Evolutionary conservation across 495 filamentous ascomycete genomes (phyloP), one percentile per base, ranked within the genome.

Genomic region (Xylaria intraflava): DNA sequence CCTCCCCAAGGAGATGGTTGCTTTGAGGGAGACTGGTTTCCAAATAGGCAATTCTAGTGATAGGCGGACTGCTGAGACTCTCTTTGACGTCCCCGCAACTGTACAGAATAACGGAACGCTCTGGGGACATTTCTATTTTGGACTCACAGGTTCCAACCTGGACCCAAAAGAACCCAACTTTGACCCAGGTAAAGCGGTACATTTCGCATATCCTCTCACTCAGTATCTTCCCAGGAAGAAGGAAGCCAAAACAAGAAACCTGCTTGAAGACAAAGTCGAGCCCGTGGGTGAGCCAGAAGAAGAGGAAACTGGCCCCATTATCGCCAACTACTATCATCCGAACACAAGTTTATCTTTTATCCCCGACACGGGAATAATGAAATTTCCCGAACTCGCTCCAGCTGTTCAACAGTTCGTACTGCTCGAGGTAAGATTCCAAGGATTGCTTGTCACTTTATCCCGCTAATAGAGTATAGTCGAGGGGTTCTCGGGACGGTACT

Each of bases 201-300:
- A 95, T 65, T 95, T 94, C 64, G 72, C 83, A 45, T 85, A 88
- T 38, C 87, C 92, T 2, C 69, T 98, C 62, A 97, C 89, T 11
- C 85, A 93, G 65, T 89, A 95, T 64, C 78, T 94, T 24, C 79
- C 85, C 20, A 95, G 93, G 78, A 97, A 95, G 78, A 96, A 94
- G 72, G 77, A 83, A 30, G 73, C 75, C 58, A 97, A 98, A 79
- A 89, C 87, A n/a, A 86, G 90, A 65, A 97, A 88, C 59, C 74
- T 98, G 23, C 76, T 98, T 30, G 75, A 80, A n/a, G 72, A 69
- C 35, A 62, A 66, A 1, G 71, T 82, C 9, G 84, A 85, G 35
- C 66, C 67, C 17, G 76, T 72, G 31, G 73, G 73, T 30, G 75
- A 69, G 17, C 75, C 78, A 49, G 67, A 74, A 56, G 74, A 78